These are phyloP conservation scores for Ilex paraguariensis DNA, from an alignment of 305 asterid genomes.

Conservation along the genomic window DNA sequence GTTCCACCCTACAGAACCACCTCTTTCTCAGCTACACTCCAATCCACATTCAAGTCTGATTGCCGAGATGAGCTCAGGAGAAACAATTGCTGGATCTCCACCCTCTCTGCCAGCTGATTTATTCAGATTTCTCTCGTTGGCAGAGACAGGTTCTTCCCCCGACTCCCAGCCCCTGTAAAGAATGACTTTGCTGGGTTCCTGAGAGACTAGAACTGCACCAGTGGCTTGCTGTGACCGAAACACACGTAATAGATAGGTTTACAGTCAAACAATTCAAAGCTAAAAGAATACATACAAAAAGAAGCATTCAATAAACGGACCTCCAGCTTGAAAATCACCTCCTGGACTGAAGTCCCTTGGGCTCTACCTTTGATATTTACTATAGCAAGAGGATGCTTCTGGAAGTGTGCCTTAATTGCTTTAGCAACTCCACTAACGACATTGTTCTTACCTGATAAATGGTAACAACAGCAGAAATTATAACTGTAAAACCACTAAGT, in stretches of 20 bases:
- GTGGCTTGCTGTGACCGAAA: constrained; percentile 68
- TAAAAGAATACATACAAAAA: too few relatives aligned
- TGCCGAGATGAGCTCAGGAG: constrained; percentile 85
- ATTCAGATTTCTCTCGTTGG: constrained; percentile 11
- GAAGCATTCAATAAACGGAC: constrained; percentile 26
- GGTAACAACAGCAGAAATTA: neutral
- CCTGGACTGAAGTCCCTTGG: constrained; percentile 83
- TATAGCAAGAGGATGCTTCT: constrained; percentile 79
- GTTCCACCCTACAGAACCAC: neutral
- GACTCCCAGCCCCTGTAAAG: constrained; percentile 87
- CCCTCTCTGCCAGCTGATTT: constrained; percentile 17
- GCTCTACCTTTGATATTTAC: constrained; percentile 95
- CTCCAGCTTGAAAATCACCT: constrained; percentile 81
- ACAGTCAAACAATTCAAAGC: neutral
- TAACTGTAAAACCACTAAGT: neutral
- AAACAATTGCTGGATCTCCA: constrained; percentile 25
- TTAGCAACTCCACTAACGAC: constrained; percentile 61
- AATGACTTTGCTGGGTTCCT: constrained; percentile 92
- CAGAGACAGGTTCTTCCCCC: constrained; percentile 26
- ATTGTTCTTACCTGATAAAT: constrained; percentile 75
- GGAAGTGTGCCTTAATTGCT: constrained; percentile 61
- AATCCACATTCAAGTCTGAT: constrained; percentile 74
- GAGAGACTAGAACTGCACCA: constrained; percentile 81
- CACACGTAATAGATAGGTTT: neutral
- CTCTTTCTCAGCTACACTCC: constrained; percentile 19